Percentiles rank a stretch among this genome's conserved stretches.
Evolutionary conservation across 352 stramenopile species (phyloP).

Genomic region (Pythium diclinum): DNA sequence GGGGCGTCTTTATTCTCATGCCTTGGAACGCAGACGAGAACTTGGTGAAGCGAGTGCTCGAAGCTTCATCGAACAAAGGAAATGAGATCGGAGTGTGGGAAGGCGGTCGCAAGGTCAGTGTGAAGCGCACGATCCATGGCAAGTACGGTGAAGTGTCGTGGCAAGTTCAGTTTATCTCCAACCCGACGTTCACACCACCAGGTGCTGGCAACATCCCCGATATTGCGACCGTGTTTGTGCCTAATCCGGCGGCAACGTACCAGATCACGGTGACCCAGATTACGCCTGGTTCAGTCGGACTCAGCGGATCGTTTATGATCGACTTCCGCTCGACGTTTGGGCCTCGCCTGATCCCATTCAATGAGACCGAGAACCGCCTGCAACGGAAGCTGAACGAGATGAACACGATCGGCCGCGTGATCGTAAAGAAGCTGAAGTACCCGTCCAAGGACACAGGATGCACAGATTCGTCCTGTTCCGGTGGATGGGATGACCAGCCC

Average conservation of each 20-base stretch:
- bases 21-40: conserved; percentile 70
- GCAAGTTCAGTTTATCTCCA: conserved; percentile 93
- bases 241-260: conserved; percentile 18
- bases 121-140: conserved; percentile 87
- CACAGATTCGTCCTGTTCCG: conserved; percentile 49
- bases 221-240: conserved; percentile 47
- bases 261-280: conserved; percentile 83
- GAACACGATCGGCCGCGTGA: conserved; percentile 89
- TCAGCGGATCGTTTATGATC: conserved; percentile 90
- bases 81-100: conserved; percentile 42
- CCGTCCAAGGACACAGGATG: conserved; percentile 70
- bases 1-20: conserved; percentile 35
- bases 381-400: conserved; percentile 94
- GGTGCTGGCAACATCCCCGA: conserved; percentile 87
- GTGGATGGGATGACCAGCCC: conserved; percentile 89
- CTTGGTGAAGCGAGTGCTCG: conserved; percentile 46
- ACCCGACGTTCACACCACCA: conserved; percentile 83
- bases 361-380: conserved; percentile 84
- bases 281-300: conserved; percentile 76
- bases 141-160: conserved; percentile 95
- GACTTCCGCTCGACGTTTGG: conserved; percentile 87
- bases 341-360: conserved; percentile 75
- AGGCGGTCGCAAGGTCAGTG: conserved; percentile 71
- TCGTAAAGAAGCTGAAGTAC: conserved; percentile 88
- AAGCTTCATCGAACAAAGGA: conserved; percentile 45